Base-by-base conservation (phyloP, 2,329 filamentous ascomycete genomes). In the Neophaeococcomyces mojaviensis region DNA sequence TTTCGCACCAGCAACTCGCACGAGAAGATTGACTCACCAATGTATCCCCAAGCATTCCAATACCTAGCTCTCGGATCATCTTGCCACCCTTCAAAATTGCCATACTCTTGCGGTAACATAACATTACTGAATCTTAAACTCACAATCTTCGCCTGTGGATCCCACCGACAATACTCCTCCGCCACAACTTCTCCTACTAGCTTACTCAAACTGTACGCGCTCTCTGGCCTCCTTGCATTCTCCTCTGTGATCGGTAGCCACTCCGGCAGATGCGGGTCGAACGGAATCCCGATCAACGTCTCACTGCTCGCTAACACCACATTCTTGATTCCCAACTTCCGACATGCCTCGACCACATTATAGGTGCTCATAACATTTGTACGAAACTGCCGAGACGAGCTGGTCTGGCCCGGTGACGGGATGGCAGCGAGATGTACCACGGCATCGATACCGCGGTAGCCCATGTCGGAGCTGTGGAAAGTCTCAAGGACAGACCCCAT, bases 261-360 rank as follows among this genome's bases (percentile, higher is more conserved):
- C 12, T 34, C 10, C 13, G 15, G 43, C 30, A 31, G 12, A 26
- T 46, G 43, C n/a, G 43, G 1, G 73, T 70, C 51, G 77, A 82
- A 53, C 72, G 49, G 77, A 1, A 80, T 76, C n/a, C 77, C 78
- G 55, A 82, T 82, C 0, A 73, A 74, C 0, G 76, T 78, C 55
- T 80, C 75, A 15, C 69, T 74, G 46, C 69, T 74, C 1, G 79
- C 78, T 36, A 81, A 70, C 55, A 82, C 69, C 54, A 82, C 73
- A 55, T 82, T 82, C 53, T 70, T 71, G 12, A 82, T 74, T 9
- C 76, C 75, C 0, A 82, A 64, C 51, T 80, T 79, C 54, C 70
- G 78, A 0, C 77, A 77, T 0, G 77, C 77, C 60, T 82, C 79
- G 50, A 82, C 70, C 22, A 82, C 70, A 53, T 82, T 82, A 61